Evolutionary conservation across 495 filamentous ascomycete species (phyloP).

Genomic region (Penicillium cosmopolitanum): DNA sequence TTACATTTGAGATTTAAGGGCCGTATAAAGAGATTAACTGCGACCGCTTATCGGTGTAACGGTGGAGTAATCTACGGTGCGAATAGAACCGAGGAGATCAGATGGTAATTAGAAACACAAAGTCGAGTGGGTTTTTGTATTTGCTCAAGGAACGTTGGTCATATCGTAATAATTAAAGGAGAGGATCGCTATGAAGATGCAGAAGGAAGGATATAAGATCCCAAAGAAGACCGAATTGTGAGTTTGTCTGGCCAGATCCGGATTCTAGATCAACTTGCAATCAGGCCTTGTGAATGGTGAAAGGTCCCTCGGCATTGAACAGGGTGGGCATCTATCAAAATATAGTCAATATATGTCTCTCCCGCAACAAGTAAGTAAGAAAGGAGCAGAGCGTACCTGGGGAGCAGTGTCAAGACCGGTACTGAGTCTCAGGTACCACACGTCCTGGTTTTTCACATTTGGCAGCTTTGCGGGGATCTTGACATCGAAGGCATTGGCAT

Average conservation of each 20-base stretch:
- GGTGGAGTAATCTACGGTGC: too few relatives aligned
- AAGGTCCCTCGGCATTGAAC: conserved; percentile 39
- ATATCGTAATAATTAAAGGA: conserved; percentile 4
- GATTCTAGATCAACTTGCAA: not conserved
- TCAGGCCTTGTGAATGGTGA: conserved; percentile 25
- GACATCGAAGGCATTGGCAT: conserved; percentile 28
- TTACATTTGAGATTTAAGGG: too few relatives aligned
- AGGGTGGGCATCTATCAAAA: conserved; percentile 35
- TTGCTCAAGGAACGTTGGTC: not conserved
- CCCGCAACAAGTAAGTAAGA: not conserved
- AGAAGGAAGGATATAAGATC: not conserved
- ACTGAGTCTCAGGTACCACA: conserved; percentile 41
- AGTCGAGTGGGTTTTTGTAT: not conserved
- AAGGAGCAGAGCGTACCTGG: conserved; percentile 29
- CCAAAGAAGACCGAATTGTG: not conserved
- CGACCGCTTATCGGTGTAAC: too few relatives aligned
- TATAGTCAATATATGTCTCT: conserved; percentile 6
- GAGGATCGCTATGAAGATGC: not conserved
- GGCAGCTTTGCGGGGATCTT: conserved; percentile 36
- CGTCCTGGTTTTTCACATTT: conserved; percentile 31
- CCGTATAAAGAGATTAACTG: too few relatives aligned
- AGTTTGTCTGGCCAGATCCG: not conserved
- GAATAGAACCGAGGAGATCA: too few relatives aligned
- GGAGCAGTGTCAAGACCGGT: conserved; percentile 35
- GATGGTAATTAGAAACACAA: too few relatives aligned